Conservation (phyloP, 352 stramenopile species). For the Phytophthora nicotianae region DNA sequence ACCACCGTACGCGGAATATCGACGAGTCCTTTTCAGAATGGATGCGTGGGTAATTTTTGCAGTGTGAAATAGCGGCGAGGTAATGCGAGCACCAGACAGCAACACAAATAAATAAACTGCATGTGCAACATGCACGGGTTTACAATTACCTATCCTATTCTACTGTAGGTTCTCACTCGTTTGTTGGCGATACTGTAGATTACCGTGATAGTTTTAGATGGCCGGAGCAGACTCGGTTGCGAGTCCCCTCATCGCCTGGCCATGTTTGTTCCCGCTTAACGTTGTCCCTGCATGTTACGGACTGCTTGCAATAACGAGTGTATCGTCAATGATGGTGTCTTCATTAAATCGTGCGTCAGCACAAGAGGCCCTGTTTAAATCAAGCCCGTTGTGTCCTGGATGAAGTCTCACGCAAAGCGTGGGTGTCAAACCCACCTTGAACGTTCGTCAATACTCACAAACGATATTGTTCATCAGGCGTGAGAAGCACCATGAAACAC, state of each 20-base stretch:
- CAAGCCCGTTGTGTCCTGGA: no score
- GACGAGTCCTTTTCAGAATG: constrained; percentile 11
- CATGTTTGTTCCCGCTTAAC: constrained; percentile 8
- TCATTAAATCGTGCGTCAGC: no score
- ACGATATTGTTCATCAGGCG: no score
- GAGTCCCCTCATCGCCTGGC: not conserved
- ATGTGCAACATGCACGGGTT: constrained; percentile 14
- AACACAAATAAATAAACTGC: constrained; percentile 21
- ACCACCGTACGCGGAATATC: not conserved
- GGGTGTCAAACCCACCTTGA: no score
- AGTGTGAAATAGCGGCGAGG: not conserved
- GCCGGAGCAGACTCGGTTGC: no score
- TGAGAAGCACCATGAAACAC: no score
- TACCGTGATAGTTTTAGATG: no score
- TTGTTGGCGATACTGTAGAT: not conserved
- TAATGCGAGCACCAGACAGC: constrained; percentile 14
- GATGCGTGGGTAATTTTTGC: not conserved
- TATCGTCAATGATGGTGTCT: constrained; percentile 8
- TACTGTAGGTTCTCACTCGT: not conserved
- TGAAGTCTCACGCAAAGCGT: no score
- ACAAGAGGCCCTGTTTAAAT: no score
- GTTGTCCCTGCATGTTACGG: not conserved
- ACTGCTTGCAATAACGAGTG: no score
- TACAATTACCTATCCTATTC: constrained; percentile 7
- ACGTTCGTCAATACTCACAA: not conserved